These are phyloP conservation scores for Hanseniaspora sp. DNA, from an alignment of 1,139 yeast genomes.

Conservation along the genomic window DNA sequence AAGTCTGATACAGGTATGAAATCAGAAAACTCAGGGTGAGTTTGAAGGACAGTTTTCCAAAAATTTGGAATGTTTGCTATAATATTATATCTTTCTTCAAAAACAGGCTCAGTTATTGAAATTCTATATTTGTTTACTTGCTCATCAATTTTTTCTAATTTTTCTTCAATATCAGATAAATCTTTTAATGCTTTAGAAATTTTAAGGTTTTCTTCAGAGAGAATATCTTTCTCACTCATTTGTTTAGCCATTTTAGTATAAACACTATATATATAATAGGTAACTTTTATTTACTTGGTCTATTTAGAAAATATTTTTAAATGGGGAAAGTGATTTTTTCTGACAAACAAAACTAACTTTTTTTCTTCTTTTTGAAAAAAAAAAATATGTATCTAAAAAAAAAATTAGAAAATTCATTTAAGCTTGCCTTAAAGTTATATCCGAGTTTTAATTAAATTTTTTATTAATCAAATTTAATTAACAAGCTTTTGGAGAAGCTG, in stretches of 20 bases:
- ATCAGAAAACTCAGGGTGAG: slow-evolving; percentile 66
- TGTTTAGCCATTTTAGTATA: neutral
- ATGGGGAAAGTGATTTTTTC: no score
- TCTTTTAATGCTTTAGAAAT: slow-evolving; percentile 28
- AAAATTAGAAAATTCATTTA: no score
- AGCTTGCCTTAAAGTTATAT: no score
- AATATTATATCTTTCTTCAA: slow-evolving; percentile 38
- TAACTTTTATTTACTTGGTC: neutral
- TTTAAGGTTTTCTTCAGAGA: slow-evolving; percentile 9
- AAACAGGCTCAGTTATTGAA: slow-evolving; percentile 41
- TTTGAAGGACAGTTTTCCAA: slow-evolving; percentile 68
- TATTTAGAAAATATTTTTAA: neutral
- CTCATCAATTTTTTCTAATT: slow-evolving; percentile 45
- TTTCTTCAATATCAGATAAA: slow-evolving; percentile 46
- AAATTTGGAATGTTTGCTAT: slow-evolving; percentile 47
- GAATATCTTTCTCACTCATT: slow-evolving; percentile 9
- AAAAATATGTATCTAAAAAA: no score
- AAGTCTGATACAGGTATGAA: slow-evolving; percentile 56
- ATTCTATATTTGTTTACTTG: slow-evolving; percentile 44
- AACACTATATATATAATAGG: neutral
- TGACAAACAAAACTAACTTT: no score
- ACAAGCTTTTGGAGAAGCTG: no score
- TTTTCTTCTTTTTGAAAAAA: no score
- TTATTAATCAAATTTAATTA: no score
- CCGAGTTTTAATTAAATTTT: no score